Conservation (phyloP, 2,329 filamentous ascomycete genomes). For the Apiospora marii region DNA sequence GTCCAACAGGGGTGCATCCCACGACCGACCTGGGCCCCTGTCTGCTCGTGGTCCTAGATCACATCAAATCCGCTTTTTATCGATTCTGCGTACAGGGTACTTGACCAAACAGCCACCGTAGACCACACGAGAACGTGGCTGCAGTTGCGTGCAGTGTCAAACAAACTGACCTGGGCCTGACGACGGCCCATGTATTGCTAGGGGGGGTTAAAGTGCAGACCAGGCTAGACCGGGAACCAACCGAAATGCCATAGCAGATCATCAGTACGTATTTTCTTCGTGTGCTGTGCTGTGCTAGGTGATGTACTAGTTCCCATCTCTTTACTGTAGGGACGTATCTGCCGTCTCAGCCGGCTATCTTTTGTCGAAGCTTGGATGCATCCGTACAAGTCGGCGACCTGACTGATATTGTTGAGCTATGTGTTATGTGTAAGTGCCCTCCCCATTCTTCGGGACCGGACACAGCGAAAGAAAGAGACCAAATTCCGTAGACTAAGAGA, state of each 20-base stretch:
- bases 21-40: conserved; percentile 1
- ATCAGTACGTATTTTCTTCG: not conserved
- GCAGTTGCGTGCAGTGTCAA: not conserved
- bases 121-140: conserved; percentile 20
- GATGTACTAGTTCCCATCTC: not conserved
- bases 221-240: conserved; percentile 16
- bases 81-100: conserved; percentile 18
- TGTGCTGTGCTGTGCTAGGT: not conserved
- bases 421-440: not conserved
- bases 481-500: not conserved
- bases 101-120: not conserved
- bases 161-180: not conserved
- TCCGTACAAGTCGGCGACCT: not conserved
- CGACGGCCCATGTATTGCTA: too few relatives aligned
- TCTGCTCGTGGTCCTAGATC: not conserved
- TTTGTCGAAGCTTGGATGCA: not conserved
- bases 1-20: not conserved
- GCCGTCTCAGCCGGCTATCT: too few relatives aligned
- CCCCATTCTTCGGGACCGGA: not conserved
- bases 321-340: not conserved
- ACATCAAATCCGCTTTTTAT: conserved; percentile 4
- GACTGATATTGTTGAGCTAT: not conserved
- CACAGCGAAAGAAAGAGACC: not conserved
- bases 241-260: not conserved
- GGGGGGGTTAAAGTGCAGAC: conserved; percentile 6